Percentiles rank a stretch among this genome's conserved stretches.
Conservation (phyloP, 768 basidiomycete genomes). For the Psilocybe cyanescens region DNA sequence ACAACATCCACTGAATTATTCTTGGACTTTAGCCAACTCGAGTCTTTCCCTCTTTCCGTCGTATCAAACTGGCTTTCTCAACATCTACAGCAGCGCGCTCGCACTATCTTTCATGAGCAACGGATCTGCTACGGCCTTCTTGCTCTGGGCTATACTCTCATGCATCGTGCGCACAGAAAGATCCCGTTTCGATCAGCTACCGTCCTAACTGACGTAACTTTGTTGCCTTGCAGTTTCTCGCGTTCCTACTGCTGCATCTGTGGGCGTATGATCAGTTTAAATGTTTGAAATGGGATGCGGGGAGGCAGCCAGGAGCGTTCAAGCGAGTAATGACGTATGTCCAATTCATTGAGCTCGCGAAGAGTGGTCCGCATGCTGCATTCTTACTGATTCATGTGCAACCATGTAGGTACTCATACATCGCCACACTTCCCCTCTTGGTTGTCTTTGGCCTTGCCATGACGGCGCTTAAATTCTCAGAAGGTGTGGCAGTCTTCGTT, state of each 20-base stretch:
- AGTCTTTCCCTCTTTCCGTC: constrained; percentile 20
- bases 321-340: constrained; percentile 88
- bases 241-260: constrained; percentile 73
- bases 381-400: constrained; percentile 20
- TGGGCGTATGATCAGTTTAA: constrained; percentile 81
- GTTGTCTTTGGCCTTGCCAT: constrained; percentile 66
- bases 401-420: constrained; percentile 69
- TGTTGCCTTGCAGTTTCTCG: constrained; percentile 55
- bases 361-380: constrained; percentile 19
- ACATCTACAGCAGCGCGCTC: constrained; percentile 20
- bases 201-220: constrained; percentile 1
- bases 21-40: constrained; percentile 10
- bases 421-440: constrained; percentile 69
- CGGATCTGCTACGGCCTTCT: constrained; percentile 74
- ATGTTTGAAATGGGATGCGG: constrained; percentile 75
- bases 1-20: constrained; percentile 9
- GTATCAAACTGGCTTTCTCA: constrained; percentile 33
- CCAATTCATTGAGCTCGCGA: constrained; percentile 1
- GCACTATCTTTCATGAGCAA: constrained; percentile 56
- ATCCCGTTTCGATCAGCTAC: constrained; percentile 3
- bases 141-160: constrained; percentile 77
- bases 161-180: constrained; percentile 58
- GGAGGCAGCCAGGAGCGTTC: constrained; percentile 83
- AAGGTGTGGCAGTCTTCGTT: constrained; percentile 52
- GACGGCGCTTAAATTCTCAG: constrained; percentile 69